Conservation (phyloP, 2,329 filamentous ascomycete genomes). For the Thyridium curvatum region DNA sequence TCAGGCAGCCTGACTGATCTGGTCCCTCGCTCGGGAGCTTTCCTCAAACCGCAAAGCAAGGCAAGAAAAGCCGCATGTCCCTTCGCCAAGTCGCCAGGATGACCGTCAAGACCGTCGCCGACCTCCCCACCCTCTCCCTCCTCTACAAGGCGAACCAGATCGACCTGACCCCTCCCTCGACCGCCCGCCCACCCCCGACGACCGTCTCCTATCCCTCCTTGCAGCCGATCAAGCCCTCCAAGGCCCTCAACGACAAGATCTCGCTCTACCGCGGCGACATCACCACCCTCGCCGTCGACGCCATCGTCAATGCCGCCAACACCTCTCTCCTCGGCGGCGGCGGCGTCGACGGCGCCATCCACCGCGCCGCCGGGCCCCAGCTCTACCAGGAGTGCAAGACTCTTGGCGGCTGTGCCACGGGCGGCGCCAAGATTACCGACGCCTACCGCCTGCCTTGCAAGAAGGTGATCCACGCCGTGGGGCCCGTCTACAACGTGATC, state of each 20-base stretch:
- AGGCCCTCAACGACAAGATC: conserved; percentile 62
- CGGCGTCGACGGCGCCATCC: conserved; percentile 88
- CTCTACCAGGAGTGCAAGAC: conserved; percentile 66
- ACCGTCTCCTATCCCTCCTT: conserved; percentile 13
- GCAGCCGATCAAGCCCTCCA: conserved; percentile 26
- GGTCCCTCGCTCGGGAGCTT: too few relatives aligned
- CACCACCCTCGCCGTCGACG: conserved; percentile 69
- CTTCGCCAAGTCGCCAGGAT: conserved; percentile 18
- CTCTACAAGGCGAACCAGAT: conserved; percentile 60
- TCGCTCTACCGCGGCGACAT: conserved; percentile 72
- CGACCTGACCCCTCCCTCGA: conserved; percentile 8
- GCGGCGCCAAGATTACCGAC: conserved; percentile 74
- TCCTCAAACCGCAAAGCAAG: neutral
- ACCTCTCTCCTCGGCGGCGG: conserved; percentile 71
- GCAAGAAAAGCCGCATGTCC: neutral
- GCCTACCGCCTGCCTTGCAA: conserved; percentile 71
- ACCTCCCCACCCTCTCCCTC: conserved; percentile 56
- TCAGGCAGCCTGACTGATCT: too few relatives aligned
- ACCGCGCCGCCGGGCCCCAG: conserved; percentile 66
- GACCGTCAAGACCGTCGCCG: conserved; percentile 34
- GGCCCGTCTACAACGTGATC: conserved; percentile 61
- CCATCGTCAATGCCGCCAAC: conserved; percentile 94
- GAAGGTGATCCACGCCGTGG: conserved; percentile 85
- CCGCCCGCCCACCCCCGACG: conserved; percentile 9
- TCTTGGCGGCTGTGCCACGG: conserved; percentile 68